Evolutionary conservation across 108 stramenopile genomes (phyloP).

Genomic region (Cyclotella atomus): DNA sequence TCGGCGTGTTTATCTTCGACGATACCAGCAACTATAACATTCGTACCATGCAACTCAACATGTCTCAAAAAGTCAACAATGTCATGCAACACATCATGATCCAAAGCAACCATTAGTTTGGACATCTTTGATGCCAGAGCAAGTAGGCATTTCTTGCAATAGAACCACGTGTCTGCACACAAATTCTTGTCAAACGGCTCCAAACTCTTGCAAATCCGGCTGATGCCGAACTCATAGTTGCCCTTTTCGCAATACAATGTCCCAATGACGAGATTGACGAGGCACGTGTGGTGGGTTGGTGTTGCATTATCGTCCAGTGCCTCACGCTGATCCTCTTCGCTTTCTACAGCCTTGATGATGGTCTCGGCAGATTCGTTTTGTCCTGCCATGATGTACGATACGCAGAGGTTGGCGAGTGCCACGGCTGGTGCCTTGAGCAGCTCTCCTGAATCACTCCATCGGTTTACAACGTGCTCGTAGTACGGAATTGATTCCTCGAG

Average conservation of each 20-base stretch:
- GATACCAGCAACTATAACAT: slow-evolving; percentile 1
- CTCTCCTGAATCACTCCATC: slow-evolving; percentile 17
- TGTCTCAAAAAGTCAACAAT: slow-evolving; percentile 74
- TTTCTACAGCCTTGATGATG: slow-evolving; percentile 78
- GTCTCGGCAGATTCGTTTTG: slow-evolving; percentile 89
- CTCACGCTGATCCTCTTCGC: slow-evolving; percentile 83
- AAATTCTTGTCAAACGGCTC: slow-evolving; percentile 89
- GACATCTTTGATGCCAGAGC: slow-evolving; percentile 76
- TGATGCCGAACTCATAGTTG: slow-evolving; percentile 90
- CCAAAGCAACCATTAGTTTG: slow-evolving; percentile 74
- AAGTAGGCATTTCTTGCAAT: slow-evolving; percentile 86
- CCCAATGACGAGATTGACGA: slow-evolving; percentile 90
- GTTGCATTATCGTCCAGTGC: slow-evolving; percentile 15
- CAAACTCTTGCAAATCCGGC: slow-evolving; percentile 75
- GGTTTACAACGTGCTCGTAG: slow-evolving; percentile 76
- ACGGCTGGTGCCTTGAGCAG: slow-evolving; percentile 82
- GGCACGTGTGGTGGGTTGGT: slow-evolving; percentile 70
- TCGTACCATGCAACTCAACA: slow-evolving; percentile 26
- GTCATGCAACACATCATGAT: slow-evolving; percentile 70
- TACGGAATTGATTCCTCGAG: slow-evolving; percentile 81
- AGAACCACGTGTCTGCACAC: slow-evolving; percentile 85
- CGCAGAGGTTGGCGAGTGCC: slow-evolving; percentile 91
- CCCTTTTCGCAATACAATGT: slow-evolving; percentile 91
- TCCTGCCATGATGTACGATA: slow-evolving; percentile 85
- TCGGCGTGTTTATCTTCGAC: neutral